Conservation (phyloP, 805 yeast genomes). For the Ogataea parapolymorpha region DNA sequence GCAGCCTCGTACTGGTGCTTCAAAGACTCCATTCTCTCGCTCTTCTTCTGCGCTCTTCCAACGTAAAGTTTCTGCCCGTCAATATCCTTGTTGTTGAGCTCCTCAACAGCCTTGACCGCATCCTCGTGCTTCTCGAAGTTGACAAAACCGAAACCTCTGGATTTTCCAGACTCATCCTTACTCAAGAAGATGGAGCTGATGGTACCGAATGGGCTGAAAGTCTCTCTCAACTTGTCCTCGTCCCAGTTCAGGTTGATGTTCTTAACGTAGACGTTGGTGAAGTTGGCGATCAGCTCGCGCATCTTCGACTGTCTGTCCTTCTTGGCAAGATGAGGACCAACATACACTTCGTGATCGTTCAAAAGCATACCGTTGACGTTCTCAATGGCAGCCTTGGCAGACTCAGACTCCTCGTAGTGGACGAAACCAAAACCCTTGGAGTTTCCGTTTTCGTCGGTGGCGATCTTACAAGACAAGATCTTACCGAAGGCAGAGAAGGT, state of each 20-base stretch:
- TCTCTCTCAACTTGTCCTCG: constrained; percentile 65
- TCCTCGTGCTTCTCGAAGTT: constrained; percentile 84
- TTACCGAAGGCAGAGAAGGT: constrained; percentile 96
- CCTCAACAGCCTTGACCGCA: constrained; percentile 90
- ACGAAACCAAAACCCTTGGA: constrained; percentile 97
- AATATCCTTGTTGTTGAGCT: constrained; percentile 80
- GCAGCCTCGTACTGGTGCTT: constrained; percentile 91
- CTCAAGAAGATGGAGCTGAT: constrained; percentile 82
- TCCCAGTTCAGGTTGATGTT: constrained; percentile 73
- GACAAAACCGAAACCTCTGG: constrained; percentile 94
- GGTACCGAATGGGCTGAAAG: constrained; percentile 71
- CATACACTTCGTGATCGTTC: constrained; percentile 93
- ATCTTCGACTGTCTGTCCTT: constrained; percentile 92
- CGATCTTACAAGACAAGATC: constrained; percentile 95
- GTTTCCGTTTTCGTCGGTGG: constrained; percentile 85
- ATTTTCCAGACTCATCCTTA: constrained; percentile 79
- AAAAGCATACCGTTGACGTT: constrained; percentile 97
- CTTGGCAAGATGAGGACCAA: constrained; percentile 89
- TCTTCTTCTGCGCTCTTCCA: constrained; percentile 98
- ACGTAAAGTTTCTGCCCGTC: constrained; percentile 86
- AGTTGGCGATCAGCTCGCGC: constrained; percentile 86
- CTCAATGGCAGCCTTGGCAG: constrained; percentile 93
- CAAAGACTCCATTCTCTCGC: constrained; percentile 95
- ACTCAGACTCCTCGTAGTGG: constrained; percentile 89
- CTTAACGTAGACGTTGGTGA: constrained; percentile 94